Evolutionary conservation across 257 asterid genomes (phyloP).

Genomic region (Fraxinus americana): DNA sequence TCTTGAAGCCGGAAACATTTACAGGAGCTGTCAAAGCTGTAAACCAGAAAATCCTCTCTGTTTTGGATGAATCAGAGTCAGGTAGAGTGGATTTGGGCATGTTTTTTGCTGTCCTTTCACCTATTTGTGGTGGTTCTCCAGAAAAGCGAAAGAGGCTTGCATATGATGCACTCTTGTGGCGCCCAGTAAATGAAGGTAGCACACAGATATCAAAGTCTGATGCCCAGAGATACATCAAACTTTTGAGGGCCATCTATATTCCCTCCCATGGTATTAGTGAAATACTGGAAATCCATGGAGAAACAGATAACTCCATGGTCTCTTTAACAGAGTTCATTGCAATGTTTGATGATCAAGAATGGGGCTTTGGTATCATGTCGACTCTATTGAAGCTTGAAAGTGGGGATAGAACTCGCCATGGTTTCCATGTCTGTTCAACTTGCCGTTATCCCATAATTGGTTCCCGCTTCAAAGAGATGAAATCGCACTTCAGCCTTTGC

Average conservation of each 20-base stretch:
- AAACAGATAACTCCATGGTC: slow-evolving; percentile 52
- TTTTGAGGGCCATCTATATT: slow-evolving; percentile 77
- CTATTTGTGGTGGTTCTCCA: slow-evolving; percentile 77
- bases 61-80: slow-evolving; percentile 81
- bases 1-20: slow-evolving; percentile 95
- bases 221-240: slow-evolving; percentile 65
- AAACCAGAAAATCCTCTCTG: slow-evolving; percentile 80
- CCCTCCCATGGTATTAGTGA: slow-evolving; percentile 82
- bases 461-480: slow-evolving; percentile 87
- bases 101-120: slow-evolving; percentile 85
- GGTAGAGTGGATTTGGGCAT: slow-evolving; percentile 91
- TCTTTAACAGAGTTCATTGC: slow-evolving; percentile 61
- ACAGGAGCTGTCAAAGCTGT: slow-evolving; percentile 91
- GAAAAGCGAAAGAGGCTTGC: slow-evolving; percentile 85
- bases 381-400: slow-evolving; percentile 74
- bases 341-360: slow-evolving; percentile 90
- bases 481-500: slow-evolving; percentile 74
- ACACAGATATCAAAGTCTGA: slow-evolving; percentile 73
- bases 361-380: slow-evolving; percentile 86
- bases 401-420: slow-evolving; percentile 93
- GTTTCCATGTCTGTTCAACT: slow-evolving; percentile 74
- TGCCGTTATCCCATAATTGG: slow-evolving; percentile 92
- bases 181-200: slow-evolving; percentile 83
- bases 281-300: slow-evolving; percentile 80
- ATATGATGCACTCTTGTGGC: slow-evolving; percentile 85